phyloP scores from a whole-genome alignment of 371 early-diverging fungal genomes.

The Zychaea mexicana region DNA sequence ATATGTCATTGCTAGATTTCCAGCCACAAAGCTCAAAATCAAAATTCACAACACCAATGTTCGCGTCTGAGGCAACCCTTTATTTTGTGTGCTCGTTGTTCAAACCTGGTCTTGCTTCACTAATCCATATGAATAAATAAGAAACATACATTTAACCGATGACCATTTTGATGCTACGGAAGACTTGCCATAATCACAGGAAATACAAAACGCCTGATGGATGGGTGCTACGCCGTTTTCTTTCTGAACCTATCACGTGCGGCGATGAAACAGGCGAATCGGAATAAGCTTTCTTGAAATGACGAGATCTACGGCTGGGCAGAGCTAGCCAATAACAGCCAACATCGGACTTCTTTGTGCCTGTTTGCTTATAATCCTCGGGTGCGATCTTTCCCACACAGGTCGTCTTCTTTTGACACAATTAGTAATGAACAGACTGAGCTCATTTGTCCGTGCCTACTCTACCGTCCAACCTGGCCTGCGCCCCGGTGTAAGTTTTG shows the following conservation, averaged over 20 bases:
- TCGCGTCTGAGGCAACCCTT: too few species aligned
- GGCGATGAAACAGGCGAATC: background rate
- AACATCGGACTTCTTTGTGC: background rate
- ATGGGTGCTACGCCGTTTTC: too few species aligned
- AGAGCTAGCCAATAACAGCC: background rate
- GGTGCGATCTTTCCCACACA: background rate
- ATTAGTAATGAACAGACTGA: constrained; percentile 34
- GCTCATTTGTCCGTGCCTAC: constrained; percentile 38
- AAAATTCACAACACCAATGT: too few species aligned
- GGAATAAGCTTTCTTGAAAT: background rate
- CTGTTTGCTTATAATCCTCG: background rate
- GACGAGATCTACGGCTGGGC: constrained; percentile 6
- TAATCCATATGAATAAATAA: too few species aligned
- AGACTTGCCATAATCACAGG: too few species aligned
- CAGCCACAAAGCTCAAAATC: too few species aligned
- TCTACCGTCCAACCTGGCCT: constrained; percentile 47
- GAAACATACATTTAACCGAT: too few species aligned
- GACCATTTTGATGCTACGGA: too few species aligned
- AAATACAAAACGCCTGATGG: too few species aligned
- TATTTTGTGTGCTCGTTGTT: too few species aligned
- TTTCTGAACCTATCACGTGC: background rate
- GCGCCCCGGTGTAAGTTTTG: constrained; percentile 28
- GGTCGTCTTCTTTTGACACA: background rate
- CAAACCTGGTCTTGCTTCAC: too few species aligned
- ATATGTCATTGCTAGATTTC: too few species aligned